These are phyloP conservation scores for Aspergillus transmontanensis DNA, from an alignment of 2,329 filamentous ascomycete species.

Conservation along the genomic window DNA sequence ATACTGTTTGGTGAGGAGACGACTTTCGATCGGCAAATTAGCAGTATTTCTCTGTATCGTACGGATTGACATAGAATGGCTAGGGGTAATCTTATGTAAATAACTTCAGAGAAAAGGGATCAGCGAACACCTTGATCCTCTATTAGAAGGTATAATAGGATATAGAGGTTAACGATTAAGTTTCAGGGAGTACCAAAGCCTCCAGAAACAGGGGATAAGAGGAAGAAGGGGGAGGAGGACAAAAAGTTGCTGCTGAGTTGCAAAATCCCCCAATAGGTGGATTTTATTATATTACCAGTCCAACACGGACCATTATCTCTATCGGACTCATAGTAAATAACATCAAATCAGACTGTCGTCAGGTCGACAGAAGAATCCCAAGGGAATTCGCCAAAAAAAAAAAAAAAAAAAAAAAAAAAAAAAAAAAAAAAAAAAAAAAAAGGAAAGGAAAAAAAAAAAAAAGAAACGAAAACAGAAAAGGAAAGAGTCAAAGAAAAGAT, in stretches of 20 bases:
- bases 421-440: constrained; percentile 1
- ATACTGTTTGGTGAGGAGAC: neutral
- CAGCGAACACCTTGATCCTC: neutral
- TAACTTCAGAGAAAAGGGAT: neutral
- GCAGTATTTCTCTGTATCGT: neutral
- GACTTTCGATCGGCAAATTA: constrained; percentile 1
- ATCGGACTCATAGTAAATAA: constrained; percentile 19
- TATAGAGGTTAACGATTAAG: neutral
- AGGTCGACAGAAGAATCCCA: neutral
- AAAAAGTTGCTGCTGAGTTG: neutral
- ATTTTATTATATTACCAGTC: constrained; percentile 13
- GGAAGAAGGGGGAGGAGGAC: neutral
- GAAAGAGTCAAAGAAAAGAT: neutral
- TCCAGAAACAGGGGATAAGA: neutral
- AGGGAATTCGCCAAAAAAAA: constrained; percentile 5
- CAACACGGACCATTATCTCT: constrained; percentile 21
- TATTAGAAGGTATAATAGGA: neutral
- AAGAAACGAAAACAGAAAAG: constrained; percentile 2
- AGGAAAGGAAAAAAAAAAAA: neutral
- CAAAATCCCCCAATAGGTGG: constrained; percentile 1
- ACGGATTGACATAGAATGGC: neutral
- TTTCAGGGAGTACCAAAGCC: neutral
- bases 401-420: neutral
- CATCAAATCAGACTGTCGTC: constrained; percentile 18
- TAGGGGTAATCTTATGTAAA: neutral